Base-by-base conservation (phyloP, 768 basidiomycete genomes). In the Phanerochaete sordida region DNA sequence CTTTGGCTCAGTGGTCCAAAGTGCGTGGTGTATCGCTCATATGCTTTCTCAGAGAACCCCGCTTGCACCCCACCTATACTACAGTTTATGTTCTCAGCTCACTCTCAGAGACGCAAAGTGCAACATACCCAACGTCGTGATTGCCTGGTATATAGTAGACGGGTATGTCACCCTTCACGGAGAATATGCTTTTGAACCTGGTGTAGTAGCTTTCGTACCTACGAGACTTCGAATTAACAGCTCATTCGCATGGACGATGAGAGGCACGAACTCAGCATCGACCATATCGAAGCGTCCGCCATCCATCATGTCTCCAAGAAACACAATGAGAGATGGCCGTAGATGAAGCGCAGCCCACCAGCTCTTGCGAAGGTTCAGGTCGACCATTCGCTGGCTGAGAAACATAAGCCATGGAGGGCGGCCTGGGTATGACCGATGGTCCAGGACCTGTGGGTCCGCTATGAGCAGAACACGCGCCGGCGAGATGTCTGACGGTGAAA, bases 221-320 rank as follows among this genome's bases (percentile, higher is more conserved):
- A 70, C 2, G 52, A 47, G 26, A 33, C 33, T 7, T 35, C 53
- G 52, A 26, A 35, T 56, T 26, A 33, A 23, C 9, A 56, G 8
- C 19, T 46, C 27, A 24, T 51, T 39, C 35, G 33, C 23, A 51
- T 35, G 30, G 13, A 24, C 5, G 2, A 11, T 35, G n/a, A n/a
- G n/a, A 43, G 13, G 19, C 11, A 81, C 91, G 72, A 69, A 95
- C 95, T 94, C 87, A 46, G 72, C 72, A 51, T 83, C 79, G 2
- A 80, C 70, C 80, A 89, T 89, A 23, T 76, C 76, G 27, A 81
- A 76, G 56, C 92, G 78, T 1, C 93, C 94, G 56, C 83, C 85
- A 66, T 96, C 93, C 84, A 96, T 84, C 91, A 96, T 90, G 70
- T 97, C 94, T 37, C 95, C 95, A 23, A 95, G 77, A 63, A 96